Evolutionary conservation across 441 rosid species (phyloP).

Genomic region (Biscutella auriculata): DNA sequence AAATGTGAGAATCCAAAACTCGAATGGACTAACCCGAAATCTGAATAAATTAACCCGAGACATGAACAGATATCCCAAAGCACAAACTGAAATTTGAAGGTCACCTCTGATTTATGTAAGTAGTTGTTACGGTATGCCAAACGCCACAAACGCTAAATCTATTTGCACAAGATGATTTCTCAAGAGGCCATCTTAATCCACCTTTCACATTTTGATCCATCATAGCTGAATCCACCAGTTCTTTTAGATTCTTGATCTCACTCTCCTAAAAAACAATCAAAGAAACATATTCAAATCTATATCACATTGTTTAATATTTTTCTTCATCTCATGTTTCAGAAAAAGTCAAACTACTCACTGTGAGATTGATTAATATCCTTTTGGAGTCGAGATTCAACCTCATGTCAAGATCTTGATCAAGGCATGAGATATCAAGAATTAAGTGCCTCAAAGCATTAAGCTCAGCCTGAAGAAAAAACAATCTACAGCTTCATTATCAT

Average conservation of each 20-base stretch:
- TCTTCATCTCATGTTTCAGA: background rate
- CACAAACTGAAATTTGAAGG: no score
- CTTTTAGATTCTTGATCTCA: constrained; percentile 30
- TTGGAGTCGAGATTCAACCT: constrained; percentile 41
- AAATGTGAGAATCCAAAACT: no score
- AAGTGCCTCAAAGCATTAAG: constrained; percentile 34
- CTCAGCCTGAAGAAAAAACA: constrained; percentile 31
- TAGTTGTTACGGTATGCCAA: constrained; percentile 30
- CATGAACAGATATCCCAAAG: no score
- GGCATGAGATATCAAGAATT: constrained; percentile 43
- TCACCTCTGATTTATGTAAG: constrained; percentile 24
- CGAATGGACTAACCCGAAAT: no score
- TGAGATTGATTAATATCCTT: constrained; percentile 24
- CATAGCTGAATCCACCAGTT: constrained; percentile 39
- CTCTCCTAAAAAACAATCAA: constrained; percentile 33
- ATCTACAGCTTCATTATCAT: background rate
- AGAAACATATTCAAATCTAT: background rate
- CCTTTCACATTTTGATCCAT: constrained; percentile 48
- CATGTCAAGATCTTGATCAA: constrained; percentile 47
- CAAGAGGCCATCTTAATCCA: constrained; percentile 53
- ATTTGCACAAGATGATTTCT: constrained; percentile 27
- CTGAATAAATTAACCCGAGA: no score
- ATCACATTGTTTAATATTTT: background rate
- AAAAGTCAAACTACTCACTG: constrained; percentile 28
- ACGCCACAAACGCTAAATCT: constrained; percentile 34